Base-by-base conservation (phyloP, 495 filamentous ascomycete species). In the Hypoxylon fragiforme region DNA sequence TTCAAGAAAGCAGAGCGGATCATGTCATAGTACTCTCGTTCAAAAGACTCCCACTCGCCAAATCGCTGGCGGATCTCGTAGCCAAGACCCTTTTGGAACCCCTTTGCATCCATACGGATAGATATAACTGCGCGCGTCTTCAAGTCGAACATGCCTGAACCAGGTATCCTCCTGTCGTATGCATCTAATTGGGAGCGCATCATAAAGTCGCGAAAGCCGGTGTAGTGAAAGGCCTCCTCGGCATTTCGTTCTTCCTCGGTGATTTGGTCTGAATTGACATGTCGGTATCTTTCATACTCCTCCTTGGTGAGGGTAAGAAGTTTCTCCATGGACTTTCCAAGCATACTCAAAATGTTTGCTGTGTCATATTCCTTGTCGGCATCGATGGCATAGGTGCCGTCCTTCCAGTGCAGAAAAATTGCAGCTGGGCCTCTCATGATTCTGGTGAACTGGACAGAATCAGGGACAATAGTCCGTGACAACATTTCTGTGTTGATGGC, bases 111-210 rank as follows among this genome's bases (percentile, higher is more conserved):
- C 89, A 96, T 95, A 7, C 94, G 90, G 45, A 97, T 88, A 0
- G 90, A 83, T 5, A 95, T 76, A 3, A 96, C 94, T 1, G 94
- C 94, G 53, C 94, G 81, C 1, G 94, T 97, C 73, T 99, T 99
- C 41, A 99, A 73, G 67, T 99, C 94, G 65, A 97, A 99, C 84
- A 95, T 92, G 35, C 94, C 94, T 3, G 88, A 88, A 3, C 94
- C 95, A 0, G 92, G 94, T 7, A 99, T 68, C 6, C 91, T 80
- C 1, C 85, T 74, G 65, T 99, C 92, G 61, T 95, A 76, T 2
- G 95, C 95, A 67, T 99, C 94, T 16, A 99, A 77, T 71, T 99
- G 94, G 1, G 95, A 96, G 20, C 94, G 85, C 89, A 97, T 91
- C 57, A 97, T 73, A 62, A 99, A 91, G 65, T 96, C 88, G n/a